Percentiles rank a stretch among this genome's conserved stretches.
Evolutionary conservation across 2,329 filamentous ascomycete genomes (phyloP).

Genomic region (Berkeleyomyces basicola): DNA sequence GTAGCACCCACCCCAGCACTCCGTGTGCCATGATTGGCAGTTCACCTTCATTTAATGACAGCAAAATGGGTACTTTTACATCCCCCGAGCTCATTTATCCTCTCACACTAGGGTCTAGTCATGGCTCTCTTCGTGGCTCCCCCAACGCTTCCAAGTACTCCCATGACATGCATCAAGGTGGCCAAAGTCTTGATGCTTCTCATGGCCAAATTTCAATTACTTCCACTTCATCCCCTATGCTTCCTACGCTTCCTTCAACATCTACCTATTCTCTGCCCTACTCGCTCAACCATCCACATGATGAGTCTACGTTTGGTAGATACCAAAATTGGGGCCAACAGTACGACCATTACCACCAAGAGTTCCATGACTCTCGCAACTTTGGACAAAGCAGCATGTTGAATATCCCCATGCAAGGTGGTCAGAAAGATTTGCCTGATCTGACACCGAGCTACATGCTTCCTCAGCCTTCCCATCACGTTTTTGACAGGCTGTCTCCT

Average conservation of each 20-base stretch:
- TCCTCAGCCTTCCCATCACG: not conserved
- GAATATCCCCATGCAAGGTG: not conserved
- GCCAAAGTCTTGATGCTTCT: not conserved
- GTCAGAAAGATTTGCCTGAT: not conserved
- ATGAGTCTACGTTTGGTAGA: not conserved
- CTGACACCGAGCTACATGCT: not conserved
- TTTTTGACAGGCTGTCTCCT: not conserved
- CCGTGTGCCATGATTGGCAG: not conserved
- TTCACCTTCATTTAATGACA: constrained; percentile 4
- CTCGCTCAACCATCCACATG: not conserved
- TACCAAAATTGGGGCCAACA: not conserved
- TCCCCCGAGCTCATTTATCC: not conserved
- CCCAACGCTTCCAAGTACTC: not conserved
- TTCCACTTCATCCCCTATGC: not conserved
- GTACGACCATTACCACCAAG: not conserved
- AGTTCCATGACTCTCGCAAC: not conserved
- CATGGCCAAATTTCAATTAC: not conserved
- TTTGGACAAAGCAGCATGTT: not conserved
- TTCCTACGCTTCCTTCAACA: not conserved
- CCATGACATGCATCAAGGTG: not conserved
- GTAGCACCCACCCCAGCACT: not conserved
- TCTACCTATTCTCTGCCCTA: not conserved
- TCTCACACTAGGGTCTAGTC: not conserved
- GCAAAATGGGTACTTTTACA: not conserved
- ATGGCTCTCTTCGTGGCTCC: not conserved